These are phyloP conservation scores for Oropetium thomaeum DNA, from an alignment of 176 grass and related monocot genomes.

Conservation along the genomic window DNA sequence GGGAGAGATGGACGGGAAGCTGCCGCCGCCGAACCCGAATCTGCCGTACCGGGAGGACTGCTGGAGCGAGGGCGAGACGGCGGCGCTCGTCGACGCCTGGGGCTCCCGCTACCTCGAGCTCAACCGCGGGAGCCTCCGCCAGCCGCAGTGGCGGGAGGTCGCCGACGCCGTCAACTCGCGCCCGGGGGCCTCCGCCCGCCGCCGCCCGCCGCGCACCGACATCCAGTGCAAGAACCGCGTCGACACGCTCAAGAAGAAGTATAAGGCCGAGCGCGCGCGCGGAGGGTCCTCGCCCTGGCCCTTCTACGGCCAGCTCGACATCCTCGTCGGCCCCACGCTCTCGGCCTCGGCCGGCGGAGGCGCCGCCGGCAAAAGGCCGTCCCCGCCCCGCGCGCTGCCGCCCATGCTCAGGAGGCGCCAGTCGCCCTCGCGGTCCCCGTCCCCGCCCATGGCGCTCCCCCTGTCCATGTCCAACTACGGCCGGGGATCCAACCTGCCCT, in stretches of 20 bases:
- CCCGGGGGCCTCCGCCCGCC: constrained; percentile 53
- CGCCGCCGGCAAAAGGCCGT: constrained; percentile 20
- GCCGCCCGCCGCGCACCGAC: constrained; percentile 86
- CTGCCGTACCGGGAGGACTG: constrained; percentile 96
- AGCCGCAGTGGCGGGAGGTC: constrained; percentile 98
- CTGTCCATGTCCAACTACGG: constrained; percentile 36
- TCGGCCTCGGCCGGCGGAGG: neutral
- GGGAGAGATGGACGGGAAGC: constrained; percentile 48
- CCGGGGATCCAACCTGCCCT: constrained; percentile 36
- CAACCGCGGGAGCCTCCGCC: constrained; percentile 89
- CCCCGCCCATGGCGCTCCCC: constrained; percentile 45
- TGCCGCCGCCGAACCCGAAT: constrained; percentile 75
- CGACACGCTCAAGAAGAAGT: constrained; percentile 99
- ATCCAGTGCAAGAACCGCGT: constrained; percentile 99
- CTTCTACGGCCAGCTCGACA: constrained; percentile 77
- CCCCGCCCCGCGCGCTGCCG: constrained; percentile 32
- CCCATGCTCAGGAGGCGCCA: constrained; percentile 30
- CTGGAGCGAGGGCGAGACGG: constrained; percentile 99
- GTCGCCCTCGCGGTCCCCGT: constrained; percentile 33
- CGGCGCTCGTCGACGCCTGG: constrained; percentile 85
- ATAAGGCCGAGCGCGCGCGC: constrained; percentile 75
- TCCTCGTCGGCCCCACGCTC: constrained; percentile 66
- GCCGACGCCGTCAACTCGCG: constrained; percentile 85
- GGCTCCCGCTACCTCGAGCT: constrained; percentile 87
- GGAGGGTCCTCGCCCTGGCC: constrained; percentile 52